Conservation (phyloP, 129 eudicot species). For the Tagetes erecta region DNA sequence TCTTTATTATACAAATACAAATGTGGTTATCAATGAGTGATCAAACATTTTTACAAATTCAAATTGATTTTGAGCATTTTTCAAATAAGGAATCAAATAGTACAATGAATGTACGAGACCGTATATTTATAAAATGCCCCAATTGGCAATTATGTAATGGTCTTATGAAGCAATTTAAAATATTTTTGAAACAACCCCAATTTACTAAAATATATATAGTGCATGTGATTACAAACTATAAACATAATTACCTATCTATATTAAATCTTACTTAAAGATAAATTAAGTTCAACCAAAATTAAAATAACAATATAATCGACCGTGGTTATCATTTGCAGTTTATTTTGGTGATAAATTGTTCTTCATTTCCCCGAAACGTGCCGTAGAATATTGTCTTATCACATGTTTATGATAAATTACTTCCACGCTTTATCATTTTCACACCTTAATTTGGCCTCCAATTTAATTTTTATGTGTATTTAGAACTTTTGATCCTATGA, state of each 20-base stretch:
- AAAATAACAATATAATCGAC: neutral
- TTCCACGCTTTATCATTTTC: too few species aligned
- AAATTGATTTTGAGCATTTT: neutral
- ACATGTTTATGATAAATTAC: neutral
- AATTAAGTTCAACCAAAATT: neutral
- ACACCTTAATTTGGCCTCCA: too few species aligned
- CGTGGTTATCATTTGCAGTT: neutral
- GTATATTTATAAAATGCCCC: neutral
- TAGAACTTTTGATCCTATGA: too few species aligned
- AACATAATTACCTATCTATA: neutral
- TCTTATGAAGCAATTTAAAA: slow-evolving; percentile 3
- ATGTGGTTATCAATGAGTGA: too few species aligned
- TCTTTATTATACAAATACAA: neutral
- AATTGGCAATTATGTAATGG: neutral
- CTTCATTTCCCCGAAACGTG: slow-evolving; percentile 1
- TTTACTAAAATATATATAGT: neutral
- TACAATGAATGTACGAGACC: neutral
- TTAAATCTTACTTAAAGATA: neutral
- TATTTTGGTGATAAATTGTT: neutral
- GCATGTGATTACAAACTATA: slow-evolving; percentile 4
- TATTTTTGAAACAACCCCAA: neutral
- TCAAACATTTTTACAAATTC: neutral
- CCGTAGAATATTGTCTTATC: neutral
- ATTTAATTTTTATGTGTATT: neutral
- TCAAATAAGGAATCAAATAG: neutral